These are phyloP conservation scores for Vanilla planifolia DNA, from an alignment of 106 monocot genomes.

Conservation along the genomic window DNA sequence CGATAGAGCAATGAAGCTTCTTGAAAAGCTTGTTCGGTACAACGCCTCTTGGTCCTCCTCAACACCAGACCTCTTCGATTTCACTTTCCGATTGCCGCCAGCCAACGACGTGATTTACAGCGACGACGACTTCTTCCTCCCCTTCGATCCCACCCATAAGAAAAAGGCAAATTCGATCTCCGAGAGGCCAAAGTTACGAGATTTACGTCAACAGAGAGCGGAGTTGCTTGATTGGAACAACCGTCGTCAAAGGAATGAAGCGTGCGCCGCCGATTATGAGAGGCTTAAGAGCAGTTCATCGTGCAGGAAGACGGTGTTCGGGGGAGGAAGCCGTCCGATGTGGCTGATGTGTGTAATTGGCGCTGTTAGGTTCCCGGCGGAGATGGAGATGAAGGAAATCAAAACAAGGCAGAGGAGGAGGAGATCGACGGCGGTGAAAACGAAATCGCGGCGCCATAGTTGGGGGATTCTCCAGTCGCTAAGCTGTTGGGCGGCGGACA, in stretches of 20 bases:
- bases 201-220: not conserved
- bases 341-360: conserved; percentile 25
- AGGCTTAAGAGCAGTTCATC: conserved; percentile 12
- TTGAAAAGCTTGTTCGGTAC: no score
- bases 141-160: not conserved
- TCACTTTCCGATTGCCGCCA: not conserved
- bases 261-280: not conserved
- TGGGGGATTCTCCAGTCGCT: conserved; percentile 12
- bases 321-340: conserved; percentile 3
- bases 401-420: conserved; percentile 17
- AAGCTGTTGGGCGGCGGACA: conserved; percentile 11
- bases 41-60: no score
- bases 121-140: conserved; percentile 6
- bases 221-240: not conserved
- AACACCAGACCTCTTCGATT: conserved; percentile 5
- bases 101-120: not conserved
- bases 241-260: not conserved
- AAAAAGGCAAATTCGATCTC: no score
- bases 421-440: not conserved
- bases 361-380: conserved; percentile 27
- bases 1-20: no score
- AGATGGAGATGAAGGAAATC: conserved; percentile 40
- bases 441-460: not conserved
- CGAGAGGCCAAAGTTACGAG: not conserved
- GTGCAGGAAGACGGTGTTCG: not conserved